Conservation (phyloP, 192 early-diverging fungal genomes). For the Helicostylum pulchrum region DNA sequence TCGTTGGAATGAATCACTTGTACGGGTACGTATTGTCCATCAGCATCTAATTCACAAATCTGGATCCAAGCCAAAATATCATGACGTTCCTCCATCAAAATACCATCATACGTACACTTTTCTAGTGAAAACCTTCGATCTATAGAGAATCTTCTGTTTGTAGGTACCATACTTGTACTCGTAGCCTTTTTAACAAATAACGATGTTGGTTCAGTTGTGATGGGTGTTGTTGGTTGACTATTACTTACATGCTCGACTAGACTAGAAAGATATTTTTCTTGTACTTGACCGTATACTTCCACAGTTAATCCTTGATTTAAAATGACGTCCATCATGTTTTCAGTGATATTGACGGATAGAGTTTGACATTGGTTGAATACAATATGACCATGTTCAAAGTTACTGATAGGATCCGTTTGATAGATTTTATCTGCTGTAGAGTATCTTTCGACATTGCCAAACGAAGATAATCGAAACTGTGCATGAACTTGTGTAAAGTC, state of each 20-base stretch:
- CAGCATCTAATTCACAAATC: constrained; percentile 57
- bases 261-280: constrained; percentile 12
- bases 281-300: constrained; percentile 48
- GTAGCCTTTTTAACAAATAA: not conserved
- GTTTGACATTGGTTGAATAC: constrained; percentile 54
- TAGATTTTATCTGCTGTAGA: constrained; percentile 49
- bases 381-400: constrained; percentile 43
- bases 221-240: not conserved
- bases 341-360: constrained; percentile 41
- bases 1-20: constrained; percentile 38
- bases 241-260: constrained; percentile 27
- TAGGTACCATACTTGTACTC: not conserved
- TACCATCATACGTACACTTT: constrained; percentile 46
- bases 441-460: constrained; percentile 44
- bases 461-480: constrained; percentile 62
- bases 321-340: constrained; percentile 41
- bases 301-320: constrained; percentile 38
- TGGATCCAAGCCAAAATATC: constrained; percentile 65
- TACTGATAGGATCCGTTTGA: constrained; percentile 55
- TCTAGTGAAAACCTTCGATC: not conserved
- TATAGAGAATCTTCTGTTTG: not conserved
- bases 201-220: not conserved
- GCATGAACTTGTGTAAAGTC: constrained; percentile 66
- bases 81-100: constrained; percentile 62
- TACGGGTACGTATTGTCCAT: constrained; percentile 63